Evolutionary conservation across 148 eudicot genomes (phyloP).

Genomic region (Vaccinium darrowii): DNA sequence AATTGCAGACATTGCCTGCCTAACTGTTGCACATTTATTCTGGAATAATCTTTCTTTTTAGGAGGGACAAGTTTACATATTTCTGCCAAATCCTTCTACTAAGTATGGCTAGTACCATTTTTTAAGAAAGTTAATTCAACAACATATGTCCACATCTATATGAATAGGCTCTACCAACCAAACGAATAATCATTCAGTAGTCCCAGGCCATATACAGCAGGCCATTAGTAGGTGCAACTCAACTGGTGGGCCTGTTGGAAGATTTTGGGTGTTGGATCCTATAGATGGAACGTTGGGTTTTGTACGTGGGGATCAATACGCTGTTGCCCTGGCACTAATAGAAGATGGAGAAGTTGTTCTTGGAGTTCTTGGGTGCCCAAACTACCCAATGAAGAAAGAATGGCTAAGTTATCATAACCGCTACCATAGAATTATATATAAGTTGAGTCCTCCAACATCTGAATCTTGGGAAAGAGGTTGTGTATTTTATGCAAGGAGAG

Average conservation of each 20-base stretch:
- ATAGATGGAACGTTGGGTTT: conserved; percentile 51
- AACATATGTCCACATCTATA: no score
- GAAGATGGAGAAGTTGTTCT: conserved; percentile 47
- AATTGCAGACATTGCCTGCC: not conserved
- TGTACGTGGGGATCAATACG: conserved; percentile 51
- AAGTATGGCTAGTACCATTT: no score
- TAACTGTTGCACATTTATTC: not conserved
- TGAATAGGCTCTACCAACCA: no score
- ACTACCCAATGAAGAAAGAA: conserved; percentile 46
- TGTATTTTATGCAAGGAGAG: conserved; percentile 37
- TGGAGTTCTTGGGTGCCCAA: conserved; percentile 56
- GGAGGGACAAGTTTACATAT: no score
- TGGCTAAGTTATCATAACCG: conserved; percentile 40
- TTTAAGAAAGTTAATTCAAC: no score
- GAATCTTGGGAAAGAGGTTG: conserved; percentile 35
- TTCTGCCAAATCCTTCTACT: no score
- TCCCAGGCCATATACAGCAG: not conserved
- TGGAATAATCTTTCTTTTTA: no score
- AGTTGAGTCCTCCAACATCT: conserved; percentile 24
- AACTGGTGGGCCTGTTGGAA: conserved; percentile 29
- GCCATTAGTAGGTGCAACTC: conserved; percentile 46
- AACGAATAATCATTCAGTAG: no score
- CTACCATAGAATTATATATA: conserved; percentile 30
- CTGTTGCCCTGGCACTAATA: conserved; percentile 45
- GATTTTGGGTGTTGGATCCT: conserved; percentile 51